Base-by-base conservation (phyloP, 441 rosid species). In the Jatropha podagrica region DNA sequence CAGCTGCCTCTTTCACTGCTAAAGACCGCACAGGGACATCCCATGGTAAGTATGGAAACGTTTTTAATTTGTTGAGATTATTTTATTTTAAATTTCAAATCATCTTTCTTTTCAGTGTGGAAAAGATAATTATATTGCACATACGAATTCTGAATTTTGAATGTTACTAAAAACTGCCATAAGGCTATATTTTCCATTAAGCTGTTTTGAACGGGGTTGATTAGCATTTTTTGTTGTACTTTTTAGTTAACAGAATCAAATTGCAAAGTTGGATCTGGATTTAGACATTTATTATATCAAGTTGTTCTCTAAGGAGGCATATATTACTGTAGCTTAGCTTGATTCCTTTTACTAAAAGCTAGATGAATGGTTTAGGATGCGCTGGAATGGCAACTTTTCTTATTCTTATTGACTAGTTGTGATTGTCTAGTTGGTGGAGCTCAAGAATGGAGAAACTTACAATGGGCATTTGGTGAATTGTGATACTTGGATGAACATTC, bases 401-500 rank as follows among this genome's bases (percentile, higher is more conserved):
- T 26, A 60, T 55, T 55, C 10, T 55, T 18, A 55, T n/a, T 60
- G 41, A 60, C 20, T 65, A 38, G 7, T 27, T 68, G 18, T 69
- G 3, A 58, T 69, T 42, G 78, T 55, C 64, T 74, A 92, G 94
- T 79, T 92, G 77, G 93, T 90, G 61, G 96, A 94, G 79, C 84
- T 94, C 64, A 92, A 90, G 82, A 94, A 90, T 76, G 97, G 96
- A 55, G 97, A 91, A 83, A 92, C 98, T 10, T 92, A 89, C 67
- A 91, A 88, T 82, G 95, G 93, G 23, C 97, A 92, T 83, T 80
- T 94, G 77, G 98, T 91, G 56, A 88, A 92, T 80, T 92, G 95
- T 70, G 95, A 90, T 76, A 88, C 95, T 44, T 91, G 94, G 97
- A 92, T 92, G 96, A 94, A 92, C 83, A 89, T 90, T 54, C 97